Evolutionary conservation across 768 basidiomycete genomes (phyloP).

Genomic region (Naganishia friedmannii): DNA sequence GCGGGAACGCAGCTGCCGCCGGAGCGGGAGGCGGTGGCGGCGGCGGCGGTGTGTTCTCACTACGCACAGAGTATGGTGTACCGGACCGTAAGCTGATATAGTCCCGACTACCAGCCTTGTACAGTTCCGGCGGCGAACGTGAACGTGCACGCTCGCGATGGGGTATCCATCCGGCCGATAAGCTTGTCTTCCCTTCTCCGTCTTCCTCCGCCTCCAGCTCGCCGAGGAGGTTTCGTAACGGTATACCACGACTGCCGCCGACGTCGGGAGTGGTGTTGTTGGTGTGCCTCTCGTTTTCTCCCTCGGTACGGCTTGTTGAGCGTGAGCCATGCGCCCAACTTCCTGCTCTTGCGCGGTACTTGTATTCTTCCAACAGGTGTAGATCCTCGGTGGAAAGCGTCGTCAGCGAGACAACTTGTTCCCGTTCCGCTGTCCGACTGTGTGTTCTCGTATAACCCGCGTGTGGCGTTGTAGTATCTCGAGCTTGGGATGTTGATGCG

Average conservation of each 20-base stretch:
- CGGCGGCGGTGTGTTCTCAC: not conserved
- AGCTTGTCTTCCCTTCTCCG: too few relatives aligned
- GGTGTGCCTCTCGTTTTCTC: not conserved
- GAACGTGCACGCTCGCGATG: too few relatives aligned
- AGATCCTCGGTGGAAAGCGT: not conserved
- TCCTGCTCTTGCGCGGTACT: not conserved
- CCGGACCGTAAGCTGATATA: conserved; percentile 9
- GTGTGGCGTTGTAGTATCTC: too few relatives aligned
- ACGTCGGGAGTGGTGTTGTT: too few relatives aligned
- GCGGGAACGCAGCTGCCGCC: not conserved
- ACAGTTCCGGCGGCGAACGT: too few relatives aligned
- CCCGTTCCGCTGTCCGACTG: too few relatives aligned
- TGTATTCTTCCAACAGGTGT: not conserved
- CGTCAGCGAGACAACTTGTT: conserved; percentile 4
- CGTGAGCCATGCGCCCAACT: not conserved
- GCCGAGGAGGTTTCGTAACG: too few relatives aligned
- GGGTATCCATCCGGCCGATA: too few relatives aligned
- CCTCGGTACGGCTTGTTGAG: not conserved
- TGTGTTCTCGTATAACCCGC: too few relatives aligned
- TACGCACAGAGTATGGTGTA: not conserved
- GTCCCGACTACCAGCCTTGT: not conserved
- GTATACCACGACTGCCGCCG: too few relatives aligned
- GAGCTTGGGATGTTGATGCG: too few relatives aligned
- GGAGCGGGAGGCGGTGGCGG: not conserved
- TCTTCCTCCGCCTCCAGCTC: too few relatives aligned